Percentiles rank a stretch among this genome's conserved stretches.
These are phyloP conservation scores for Penicillium italicum DNA, from an alignment of 2,329 filamentous ascomycete species.

Conservation along the genomic window DNA sequence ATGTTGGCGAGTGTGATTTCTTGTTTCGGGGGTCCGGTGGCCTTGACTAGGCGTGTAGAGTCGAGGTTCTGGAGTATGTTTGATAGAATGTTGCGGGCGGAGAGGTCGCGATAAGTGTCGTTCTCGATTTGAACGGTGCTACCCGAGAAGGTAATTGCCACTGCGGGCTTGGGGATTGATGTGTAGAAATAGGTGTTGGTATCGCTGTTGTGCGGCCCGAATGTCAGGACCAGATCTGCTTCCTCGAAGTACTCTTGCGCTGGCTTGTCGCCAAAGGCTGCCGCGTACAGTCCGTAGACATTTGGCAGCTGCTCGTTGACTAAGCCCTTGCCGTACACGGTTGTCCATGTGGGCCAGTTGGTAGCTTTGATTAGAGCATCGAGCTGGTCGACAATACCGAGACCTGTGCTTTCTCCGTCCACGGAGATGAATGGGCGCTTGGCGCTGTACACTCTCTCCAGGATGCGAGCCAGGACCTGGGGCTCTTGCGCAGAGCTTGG, in stretches of 20 bases:
- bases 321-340: constrained; percentile 50
- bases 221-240: constrained; percentile 40
- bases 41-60: constrained; percentile 52
- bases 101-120: constrained; percentile 72
- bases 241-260: constrained; percentile 37
- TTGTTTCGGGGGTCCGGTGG: constrained; percentile 32
- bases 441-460: constrained; percentile 45
- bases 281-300: constrained; percentile 51
- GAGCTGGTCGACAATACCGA: constrained; percentile 43
- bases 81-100: constrained; percentile 72
- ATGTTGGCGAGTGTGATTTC: constrained; percentile 15
- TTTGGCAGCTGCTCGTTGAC: constrained; percentile 49
- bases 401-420: constrained; percentile 49
- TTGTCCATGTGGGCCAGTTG: constrained; percentile 48
- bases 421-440: constrained; percentile 52
- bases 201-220: constrained; percentile 39
- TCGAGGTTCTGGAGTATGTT: constrained; percentile 64
- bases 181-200: constrained; percentile 66
- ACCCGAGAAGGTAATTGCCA: constrained; percentile 77
- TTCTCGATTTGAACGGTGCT: constrained; percentile 69
- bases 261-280: constrained; percentile 37
- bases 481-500: constrained; percentile 15
- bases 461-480: constrained; percentile 30
- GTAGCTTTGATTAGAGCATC: constrained; percentile 45
- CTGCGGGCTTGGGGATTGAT: constrained; percentile 71